A percentile compares a stretch with the other conserved stretches of the same genome.
Evolutionary conservation across 371 early-diverging fungal genomes (phyloP).

Genomic region (Mucor piriformis): DNA sequence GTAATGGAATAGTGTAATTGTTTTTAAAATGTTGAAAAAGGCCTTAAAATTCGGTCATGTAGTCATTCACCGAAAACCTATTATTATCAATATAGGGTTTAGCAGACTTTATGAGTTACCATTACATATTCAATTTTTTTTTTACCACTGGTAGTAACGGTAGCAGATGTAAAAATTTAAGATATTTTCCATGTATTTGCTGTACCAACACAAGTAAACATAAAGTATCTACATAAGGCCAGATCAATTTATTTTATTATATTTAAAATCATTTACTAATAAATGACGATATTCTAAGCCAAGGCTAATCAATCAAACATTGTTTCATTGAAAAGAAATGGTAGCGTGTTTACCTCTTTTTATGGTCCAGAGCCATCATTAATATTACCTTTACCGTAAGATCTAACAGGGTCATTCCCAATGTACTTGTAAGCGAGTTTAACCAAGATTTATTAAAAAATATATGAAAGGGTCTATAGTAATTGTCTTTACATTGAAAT

Average conservation of each 20-base stretch:
- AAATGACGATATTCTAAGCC: not conserved
- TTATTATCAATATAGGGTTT: conserved; percentile 18
- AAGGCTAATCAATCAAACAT: too few species aligned
- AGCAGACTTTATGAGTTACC: conserved; percentile 5
- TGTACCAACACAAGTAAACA: conserved; percentile 9
- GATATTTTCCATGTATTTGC: conserved; percentile 4
- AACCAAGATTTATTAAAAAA: too few species aligned
- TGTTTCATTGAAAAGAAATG: too few species aligned
- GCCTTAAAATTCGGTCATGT: conserved; percentile 17
- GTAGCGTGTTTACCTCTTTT: too few species aligned
- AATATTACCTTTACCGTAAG: too few species aligned
- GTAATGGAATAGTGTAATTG: conserved; percentile 10
- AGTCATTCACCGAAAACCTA: conserved; percentile 13
- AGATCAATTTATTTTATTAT: conserved; percentile 5
- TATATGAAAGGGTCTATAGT: not conserved
- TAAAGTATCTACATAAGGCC: conserved; percentile 16
- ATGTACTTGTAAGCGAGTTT: too few species aligned
- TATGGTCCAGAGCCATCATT: too few species aligned
- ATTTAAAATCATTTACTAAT: conserved; percentile 1
- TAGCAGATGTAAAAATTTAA: conserved; percentile 5
- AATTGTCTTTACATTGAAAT: conserved; percentile 2
- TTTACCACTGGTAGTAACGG: conserved; percentile 3
- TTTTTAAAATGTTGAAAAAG: conserved; percentile 8
- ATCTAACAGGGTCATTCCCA: too few species aligned
- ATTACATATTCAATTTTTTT: conserved; percentile 6